These are phyloP conservation scores for Lecanicillium sp. DNA, from an alignment of 2,329 filamentous ascomycete genomes.

Conservation along the genomic window DNA sequence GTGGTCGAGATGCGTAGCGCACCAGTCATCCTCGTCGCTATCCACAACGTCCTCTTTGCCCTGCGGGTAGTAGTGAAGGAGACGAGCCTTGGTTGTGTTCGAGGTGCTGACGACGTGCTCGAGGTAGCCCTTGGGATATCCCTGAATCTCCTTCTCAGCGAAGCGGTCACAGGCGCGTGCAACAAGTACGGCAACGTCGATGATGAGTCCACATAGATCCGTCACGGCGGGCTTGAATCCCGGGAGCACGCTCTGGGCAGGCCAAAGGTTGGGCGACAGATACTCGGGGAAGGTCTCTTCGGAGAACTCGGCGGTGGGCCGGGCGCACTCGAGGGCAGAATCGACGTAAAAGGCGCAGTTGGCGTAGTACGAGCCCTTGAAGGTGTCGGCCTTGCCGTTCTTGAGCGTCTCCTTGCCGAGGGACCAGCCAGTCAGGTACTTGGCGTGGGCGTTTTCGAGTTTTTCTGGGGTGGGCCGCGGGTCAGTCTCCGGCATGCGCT, in stretches of 20 bases:
- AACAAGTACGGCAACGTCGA: conserved; percentile 83
- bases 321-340: conserved; percentile 53
- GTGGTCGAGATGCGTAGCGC: conserved; percentile 83
- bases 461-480: conserved; percentile 36
- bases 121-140: conserved; percentile 71
- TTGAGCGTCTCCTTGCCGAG: conserved; percentile 76
- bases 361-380: conserved; percentile 79
- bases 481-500: no score
- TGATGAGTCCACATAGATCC: conserved; percentile 73
- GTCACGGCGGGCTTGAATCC: conserved; percentile 71
- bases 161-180: conserved; percentile 86
- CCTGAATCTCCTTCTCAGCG: conserved; percentile 69
- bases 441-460: conserved; percentile 54
- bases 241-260: conserved; percentile 58
- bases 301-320: conserved; percentile 53
- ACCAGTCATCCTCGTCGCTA: conserved; percentile 79
- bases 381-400: conserved; percentile 69
- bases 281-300: conserved; percentile 74
- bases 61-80: conserved; percentile 88
- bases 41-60: conserved; percentile 32
- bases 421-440: conserved; percentile 70
- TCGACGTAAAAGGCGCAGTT: conserved; percentile 76
- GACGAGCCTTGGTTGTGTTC: conserved; percentile 80
- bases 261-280: conserved; percentile 87
- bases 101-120: conserved; percentile 82